Evolutionary conservation across 202 grass and related monocot genomes (phyloP).

Genomic region (Zizania palustris): DNA sequence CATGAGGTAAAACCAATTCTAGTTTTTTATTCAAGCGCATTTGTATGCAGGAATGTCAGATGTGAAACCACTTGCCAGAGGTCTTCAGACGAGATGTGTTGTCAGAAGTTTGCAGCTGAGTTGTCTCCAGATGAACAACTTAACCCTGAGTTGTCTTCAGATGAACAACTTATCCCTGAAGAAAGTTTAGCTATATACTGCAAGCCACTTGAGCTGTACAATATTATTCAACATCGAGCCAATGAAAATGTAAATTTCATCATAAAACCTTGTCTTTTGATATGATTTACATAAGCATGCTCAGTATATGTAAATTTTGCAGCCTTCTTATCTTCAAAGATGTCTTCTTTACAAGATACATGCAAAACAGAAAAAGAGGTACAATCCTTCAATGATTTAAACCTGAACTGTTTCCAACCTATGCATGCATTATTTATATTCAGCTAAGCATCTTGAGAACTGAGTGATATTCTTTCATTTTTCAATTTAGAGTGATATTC

Average conservation of each 20-base stretch:
- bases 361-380: conserved; percentile 81
- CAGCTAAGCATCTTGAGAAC: neutral
- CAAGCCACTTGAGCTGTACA: conserved; percentile 65
- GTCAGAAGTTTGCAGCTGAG: conserved; percentile 50
- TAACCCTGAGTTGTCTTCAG: conserved; percentile 54
- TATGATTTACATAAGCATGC: conserved; percentile 22
- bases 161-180: conserved; percentile 68
- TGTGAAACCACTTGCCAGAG: conserved; percentile 54
- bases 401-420: conserved; percentile 1
- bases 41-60: conserved; percentile 49
- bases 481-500: neutral
- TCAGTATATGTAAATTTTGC: conserved; percentile 35
- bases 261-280: conserved; percentile 3
- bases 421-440: conserved; percentile 21
- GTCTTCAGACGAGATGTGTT: conserved; percentile 58
- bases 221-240: conserved; percentile 61
- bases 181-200: conserved; percentile 62
- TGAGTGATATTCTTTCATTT: neutral
- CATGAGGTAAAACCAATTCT: conserved; percentile 7
- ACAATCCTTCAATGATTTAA: conserved; percentile 29
- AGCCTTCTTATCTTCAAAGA: conserved; percentile 89
- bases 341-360: conserved; percentile 74
- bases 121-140: conserved; percentile 63
- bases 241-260: conserved; percentile 59
- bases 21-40: conserved; percentile 22